Evolutionary conservation across 2,329 filamentous ascomycete genomes (phyloP).

Genomic region (Diaporthe citriasiana): DNA sequence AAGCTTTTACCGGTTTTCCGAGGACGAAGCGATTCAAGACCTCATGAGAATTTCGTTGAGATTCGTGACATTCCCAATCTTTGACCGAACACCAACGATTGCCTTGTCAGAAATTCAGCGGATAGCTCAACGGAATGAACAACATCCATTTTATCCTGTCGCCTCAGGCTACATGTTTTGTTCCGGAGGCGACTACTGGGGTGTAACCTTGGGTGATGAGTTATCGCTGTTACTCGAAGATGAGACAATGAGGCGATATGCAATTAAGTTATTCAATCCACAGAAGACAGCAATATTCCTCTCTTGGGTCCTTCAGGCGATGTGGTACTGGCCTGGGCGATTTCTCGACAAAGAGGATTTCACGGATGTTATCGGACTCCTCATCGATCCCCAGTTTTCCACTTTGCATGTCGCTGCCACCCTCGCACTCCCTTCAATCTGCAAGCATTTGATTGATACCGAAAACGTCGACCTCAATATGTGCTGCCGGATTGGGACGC

Average conservation of each 20-base stretch:
- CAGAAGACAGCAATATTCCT: not conserved
- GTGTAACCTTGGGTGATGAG: not conserved
- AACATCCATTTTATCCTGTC: not conserved
- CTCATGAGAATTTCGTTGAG: not conserved
- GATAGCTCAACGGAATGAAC: fast-evolving
- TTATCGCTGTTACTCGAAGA: not conserved
- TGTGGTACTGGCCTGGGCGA: not conserved
- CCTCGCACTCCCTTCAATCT: not conserved
- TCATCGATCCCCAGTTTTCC: not conserved
- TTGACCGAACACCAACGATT: not conserved
- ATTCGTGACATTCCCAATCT: not conserved
- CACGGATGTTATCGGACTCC: not conserved
- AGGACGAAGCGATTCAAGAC: too few relatives aligned
- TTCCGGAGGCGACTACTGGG: too few relatives aligned
- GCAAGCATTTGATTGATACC: not conserved
- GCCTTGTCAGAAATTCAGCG: not conserved
- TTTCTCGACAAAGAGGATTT: not conserved
- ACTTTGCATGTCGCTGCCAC: not conserved
- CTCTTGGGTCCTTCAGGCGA: not conserved
- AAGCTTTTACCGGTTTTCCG: not conserved
- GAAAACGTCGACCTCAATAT: not conserved
- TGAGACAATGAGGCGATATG: not conserved
- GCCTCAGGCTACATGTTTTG: not conserved
- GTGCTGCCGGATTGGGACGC: not conserved
- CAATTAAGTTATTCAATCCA: not conserved